Evolutionary conservation across 305 asterid genomes (phyloP), one percentile per base, ranked within the genome.

Genomic region (Lippia alba): DNA sequence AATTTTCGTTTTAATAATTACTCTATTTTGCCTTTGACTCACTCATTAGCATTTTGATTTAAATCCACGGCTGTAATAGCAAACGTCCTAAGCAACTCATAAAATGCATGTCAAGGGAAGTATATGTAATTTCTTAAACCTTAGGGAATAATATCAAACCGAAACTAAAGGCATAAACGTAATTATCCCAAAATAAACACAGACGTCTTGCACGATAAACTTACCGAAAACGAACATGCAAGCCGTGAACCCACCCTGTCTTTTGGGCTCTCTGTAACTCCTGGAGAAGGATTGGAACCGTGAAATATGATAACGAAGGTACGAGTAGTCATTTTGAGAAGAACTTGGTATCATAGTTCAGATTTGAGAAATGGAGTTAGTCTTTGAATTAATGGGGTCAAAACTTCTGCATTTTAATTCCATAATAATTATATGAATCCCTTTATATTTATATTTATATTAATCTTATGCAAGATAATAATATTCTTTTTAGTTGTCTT

Each of bases 171-270:
- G 30, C 3, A 24, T 24, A 24, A 24, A 24, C 30, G 30, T 24
- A 24, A 24, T 24, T 24, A 24, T 24, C 30, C 30, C 30, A 24
- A 24, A 24, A 24, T 24, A 24, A 24, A 24, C 1, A 3, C 30
- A 24, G 30, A 24, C 2, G 3, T 24, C 30, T 24, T 24, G 30
- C 30, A 24, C 30, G 30, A 24, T n/a, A 0, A 30, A 66, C 81
- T 61, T 56, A 80, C 84, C 73, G 1, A 77, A 80, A 61, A 80
- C 67, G 39, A 76, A 80, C 56, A 66, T 61, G 79, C 79, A 80
- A 34, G 84, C 84, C 69, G 73, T 61, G 77, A 80, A 80, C 69
- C 81, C 84, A 54, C 84, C 84, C 36, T 53, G 60, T 39, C 40
- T 69, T 41, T 5, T 58, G 12, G 76, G 33, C 53, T 44, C 59